Percentiles rank a stretch among this genome's conserved stretches.
Conservation (phyloP, 2,329 filamentous ascomycete genomes). For the Phyllosticta capitalensis region DNA sequence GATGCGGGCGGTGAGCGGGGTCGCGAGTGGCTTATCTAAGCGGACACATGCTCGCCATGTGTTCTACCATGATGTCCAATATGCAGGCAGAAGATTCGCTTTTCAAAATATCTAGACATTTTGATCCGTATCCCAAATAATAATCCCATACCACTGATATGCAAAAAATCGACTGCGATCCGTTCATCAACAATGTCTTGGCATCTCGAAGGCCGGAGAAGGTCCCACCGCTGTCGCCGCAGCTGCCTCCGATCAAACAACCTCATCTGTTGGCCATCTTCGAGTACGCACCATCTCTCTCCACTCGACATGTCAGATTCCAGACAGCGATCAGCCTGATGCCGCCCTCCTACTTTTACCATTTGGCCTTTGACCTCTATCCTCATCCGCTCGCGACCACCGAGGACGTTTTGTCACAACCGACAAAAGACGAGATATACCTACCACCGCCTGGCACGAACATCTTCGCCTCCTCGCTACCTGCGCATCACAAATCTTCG, state of each 20-base stretch:
- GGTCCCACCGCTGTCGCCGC: not conserved
- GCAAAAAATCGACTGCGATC: not conserved
- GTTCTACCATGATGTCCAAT: not conserved
- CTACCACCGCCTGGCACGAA: constrained; percentile 32
- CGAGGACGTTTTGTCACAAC: not conserved
- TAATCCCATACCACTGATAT: not conserved
- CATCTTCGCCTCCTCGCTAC: constrained; percentile 37
- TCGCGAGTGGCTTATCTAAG: not conserved
- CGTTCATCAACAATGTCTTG: not conserved
- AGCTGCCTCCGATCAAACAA: not conserved
- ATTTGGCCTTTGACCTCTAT: constrained; percentile 52
- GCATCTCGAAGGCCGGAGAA: constrained; percentile 6
- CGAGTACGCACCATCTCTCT: not conserved
- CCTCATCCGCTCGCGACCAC: constrained; percentile 22
- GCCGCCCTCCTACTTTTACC: constrained; percentile 52
- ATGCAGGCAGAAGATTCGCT: not conserved
- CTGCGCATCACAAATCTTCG: constrained; percentile 31
- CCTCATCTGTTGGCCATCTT: not conserved
- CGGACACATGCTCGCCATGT: not conserved
- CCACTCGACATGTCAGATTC: not conserved
- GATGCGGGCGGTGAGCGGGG: not conserved
- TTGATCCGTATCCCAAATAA: not conserved
- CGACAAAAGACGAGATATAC: constrained; percentile 17
- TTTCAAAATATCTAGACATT: not conserved
- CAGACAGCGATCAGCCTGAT: not conserved